Conservation (phyloP, 2,329 filamentous ascomycete species). For the Trichophyton benhamiae region DNA sequence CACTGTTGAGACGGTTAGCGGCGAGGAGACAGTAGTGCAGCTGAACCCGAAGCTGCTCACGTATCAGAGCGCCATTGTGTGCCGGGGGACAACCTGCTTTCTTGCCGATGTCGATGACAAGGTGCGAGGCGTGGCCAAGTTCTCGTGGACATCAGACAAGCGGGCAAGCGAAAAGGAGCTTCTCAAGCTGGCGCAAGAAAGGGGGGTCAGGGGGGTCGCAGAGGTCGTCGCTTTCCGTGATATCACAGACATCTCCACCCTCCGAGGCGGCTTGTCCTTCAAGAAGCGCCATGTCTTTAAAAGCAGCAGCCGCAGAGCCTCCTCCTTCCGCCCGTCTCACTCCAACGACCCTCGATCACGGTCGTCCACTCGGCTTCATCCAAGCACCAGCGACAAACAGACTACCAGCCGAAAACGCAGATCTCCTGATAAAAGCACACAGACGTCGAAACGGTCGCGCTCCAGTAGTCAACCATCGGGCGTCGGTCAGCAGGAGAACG, state of each 20-base stretch:
- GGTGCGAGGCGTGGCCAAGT: slow-evolving; percentile 22
- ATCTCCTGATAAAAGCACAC: not conserved
- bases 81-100: slow-evolving; percentile 19
- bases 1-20: not conserved
- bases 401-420: not conserved
- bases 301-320: not conserved
- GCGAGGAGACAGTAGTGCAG: not conserved
- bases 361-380: not conserved
- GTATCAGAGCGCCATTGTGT: slow-evolving; percentile 15
- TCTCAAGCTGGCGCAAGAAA: slow-evolving; percentile 17
- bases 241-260: slow-evolving; percentile 19
- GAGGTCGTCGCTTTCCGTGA: slow-evolving; percentile 17
- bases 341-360: not conserved
- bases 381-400: no score
- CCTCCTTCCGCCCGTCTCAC: not conserved
- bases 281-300: slow-evolving; percentile 13
- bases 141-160: slow-evolving; percentile 23
- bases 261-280: slow-evolving; percentile 19
- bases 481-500: not conserved
- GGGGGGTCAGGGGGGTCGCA: slow-evolving; percentile 19
- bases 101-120: slow-evolving; percentile 7
- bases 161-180: slow-evolving; percentile 17
- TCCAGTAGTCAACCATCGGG: no score
- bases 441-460: not conserved
- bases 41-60: slow-evolving; percentile 2